phyloP scores from a whole-genome alignment of 257 asterid genomes.

The Datura wrightii region DNA sequence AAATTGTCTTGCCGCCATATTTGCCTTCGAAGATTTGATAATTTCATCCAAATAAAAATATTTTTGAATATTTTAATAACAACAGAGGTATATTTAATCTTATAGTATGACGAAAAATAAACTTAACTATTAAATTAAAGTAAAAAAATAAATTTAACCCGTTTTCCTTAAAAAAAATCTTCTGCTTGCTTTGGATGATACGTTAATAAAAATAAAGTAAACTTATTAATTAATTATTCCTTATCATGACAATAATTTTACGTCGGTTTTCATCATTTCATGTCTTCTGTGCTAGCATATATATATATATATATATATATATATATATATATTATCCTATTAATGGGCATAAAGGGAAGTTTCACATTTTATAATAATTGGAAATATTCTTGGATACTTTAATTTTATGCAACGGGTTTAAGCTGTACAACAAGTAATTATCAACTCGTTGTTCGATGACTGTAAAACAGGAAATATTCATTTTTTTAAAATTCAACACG shows the following conservation, averaged over 20 bases:
- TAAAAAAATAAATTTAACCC: too few species aligned
- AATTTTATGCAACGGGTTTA: too few species aligned
- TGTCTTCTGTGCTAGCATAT: not conserved
- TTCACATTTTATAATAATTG: not conserved
- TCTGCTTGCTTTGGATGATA: not conserved
- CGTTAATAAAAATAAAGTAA: not conserved
- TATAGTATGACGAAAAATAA: too few species aligned
- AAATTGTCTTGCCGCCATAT: too few species aligned
- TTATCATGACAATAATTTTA: not conserved
- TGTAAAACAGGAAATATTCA: too few species aligned
- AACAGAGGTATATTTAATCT: too few species aligned
- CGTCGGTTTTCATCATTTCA: not conserved
- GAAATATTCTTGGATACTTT: not conserved
- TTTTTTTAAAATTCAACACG: not conserved
- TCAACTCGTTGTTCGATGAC: not conserved
- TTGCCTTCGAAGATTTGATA: too few species aligned
- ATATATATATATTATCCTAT: not conserved
- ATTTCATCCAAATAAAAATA: too few species aligned
- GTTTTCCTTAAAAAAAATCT: not conserved
- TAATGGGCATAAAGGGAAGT: not conserved
- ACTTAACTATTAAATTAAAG: too few species aligned
- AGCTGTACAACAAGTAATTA: not conserved
- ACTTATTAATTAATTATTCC: too few species aligned
- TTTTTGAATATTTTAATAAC: too few species aligned
- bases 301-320: not conserved